Evolutionary conservation across 2,329 filamentous ascomycete genomes (phyloP).

Genomic region (Aplosporella prunicola): DNA sequence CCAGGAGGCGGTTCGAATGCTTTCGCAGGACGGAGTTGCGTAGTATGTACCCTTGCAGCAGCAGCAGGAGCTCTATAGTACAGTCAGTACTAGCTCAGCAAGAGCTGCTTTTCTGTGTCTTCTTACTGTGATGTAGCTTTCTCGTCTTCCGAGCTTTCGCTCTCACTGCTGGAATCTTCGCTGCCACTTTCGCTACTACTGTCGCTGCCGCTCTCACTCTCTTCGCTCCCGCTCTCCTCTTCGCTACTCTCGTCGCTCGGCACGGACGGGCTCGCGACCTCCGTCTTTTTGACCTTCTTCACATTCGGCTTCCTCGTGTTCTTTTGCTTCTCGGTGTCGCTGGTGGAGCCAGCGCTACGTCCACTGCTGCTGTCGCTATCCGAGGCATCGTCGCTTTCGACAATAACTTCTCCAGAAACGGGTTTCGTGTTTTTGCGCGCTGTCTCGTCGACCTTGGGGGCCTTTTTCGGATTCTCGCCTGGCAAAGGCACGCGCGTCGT

Average conservation of each 20-base stretch:
- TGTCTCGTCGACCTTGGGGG: slow-evolving; percentile 15
- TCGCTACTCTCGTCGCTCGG: slow-evolving; percentile 2
- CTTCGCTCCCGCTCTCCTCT: slow-evolving; percentile 1
- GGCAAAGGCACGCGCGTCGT: slow-evolving; percentile 27
- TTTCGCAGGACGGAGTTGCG: slow-evolving; percentile 21
- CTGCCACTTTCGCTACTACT: slow-evolving; percentile 5
- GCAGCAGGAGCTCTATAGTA: slow-evolving; percentile 12
- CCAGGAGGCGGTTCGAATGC: slow-evolving; percentile 32
- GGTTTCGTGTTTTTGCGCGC: slow-evolving; percentile 13
- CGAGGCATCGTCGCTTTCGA: slow-evolving; percentile 25
- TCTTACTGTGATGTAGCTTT: background rate
- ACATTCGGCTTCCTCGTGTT: slow-evolving; percentile 15
- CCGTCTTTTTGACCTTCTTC: slow-evolving; percentile 16
- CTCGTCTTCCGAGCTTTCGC: slow-evolving; percentile 3
- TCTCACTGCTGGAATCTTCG: slow-evolving; percentile 7
- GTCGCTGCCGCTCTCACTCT: slow-evolving; percentile 9
- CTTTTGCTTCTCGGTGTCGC: slow-evolving; percentile 18
- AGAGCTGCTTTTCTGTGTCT: no score
- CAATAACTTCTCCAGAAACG: slow-evolving; percentile 29
- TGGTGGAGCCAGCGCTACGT: slow-evolving; percentile 26
- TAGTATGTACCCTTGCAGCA: slow-evolving; percentile 9
- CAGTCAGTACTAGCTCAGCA: slow-evolving; percentile 13
- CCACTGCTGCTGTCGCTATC: slow-evolving; percentile 16
- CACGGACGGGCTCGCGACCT: slow-evolving; percentile 12
- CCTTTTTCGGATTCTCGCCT: slow-evolving; percentile 20